These are phyloP conservation scores for Irpex sp. DNA, from an alignment of 1,284 basidiomycete genomes.

Conservation along the genomic window DNA sequence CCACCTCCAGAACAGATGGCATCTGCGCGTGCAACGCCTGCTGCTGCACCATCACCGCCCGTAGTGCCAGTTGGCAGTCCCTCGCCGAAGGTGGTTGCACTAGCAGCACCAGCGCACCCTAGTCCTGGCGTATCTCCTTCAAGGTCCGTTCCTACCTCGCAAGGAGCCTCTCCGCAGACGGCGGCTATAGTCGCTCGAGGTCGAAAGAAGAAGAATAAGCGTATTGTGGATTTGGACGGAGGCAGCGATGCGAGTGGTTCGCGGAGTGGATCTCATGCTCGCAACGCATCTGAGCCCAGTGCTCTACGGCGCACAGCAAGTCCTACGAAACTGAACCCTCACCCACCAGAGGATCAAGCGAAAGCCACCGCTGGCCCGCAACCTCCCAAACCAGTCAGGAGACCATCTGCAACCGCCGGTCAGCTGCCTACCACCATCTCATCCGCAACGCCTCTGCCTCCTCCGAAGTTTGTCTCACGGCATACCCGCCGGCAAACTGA, in stretches of 20 bases:
- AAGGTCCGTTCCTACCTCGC: constrained; percentile 39
- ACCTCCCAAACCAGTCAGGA: constrained; percentile 8
- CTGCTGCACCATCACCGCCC: constrained; percentile 52
- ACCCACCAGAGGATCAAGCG: constrained; percentile 4
- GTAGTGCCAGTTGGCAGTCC: constrained; percentile 48
- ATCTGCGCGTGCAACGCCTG: constrained; percentile 43
- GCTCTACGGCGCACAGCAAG: constrained; percentile 13
- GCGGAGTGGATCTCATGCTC: constrained; percentile 23
- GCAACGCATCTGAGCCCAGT: constrained; percentile 19
- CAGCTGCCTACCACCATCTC: neutral
- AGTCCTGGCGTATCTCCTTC: constrained; percentile 31
- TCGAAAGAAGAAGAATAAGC: constrained; percentile 57
- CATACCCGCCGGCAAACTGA: constrained; percentile 49
- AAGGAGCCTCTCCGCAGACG: constrained; percentile 38
- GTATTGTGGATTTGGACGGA: constrained; percentile 67
- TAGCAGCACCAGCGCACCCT: constrained; percentile 29
- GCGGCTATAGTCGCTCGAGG: constrained; percentile 38
- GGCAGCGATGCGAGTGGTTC: constrained; percentile 29
- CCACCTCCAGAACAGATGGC: constrained; percentile 48
- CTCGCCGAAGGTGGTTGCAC: constrained; percentile 15
- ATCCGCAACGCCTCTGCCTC: constrained; percentile 5
- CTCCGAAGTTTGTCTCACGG: constrained; percentile 18
- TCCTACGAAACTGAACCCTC: constrained; percentile 10
- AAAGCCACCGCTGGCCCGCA: constrained; percentile 13
- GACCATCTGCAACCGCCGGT: neutral